phyloP scores from a whole-genome alignment of 2,329 filamentous ascomycete genomes.

The Botryotinia globosa region DNA sequence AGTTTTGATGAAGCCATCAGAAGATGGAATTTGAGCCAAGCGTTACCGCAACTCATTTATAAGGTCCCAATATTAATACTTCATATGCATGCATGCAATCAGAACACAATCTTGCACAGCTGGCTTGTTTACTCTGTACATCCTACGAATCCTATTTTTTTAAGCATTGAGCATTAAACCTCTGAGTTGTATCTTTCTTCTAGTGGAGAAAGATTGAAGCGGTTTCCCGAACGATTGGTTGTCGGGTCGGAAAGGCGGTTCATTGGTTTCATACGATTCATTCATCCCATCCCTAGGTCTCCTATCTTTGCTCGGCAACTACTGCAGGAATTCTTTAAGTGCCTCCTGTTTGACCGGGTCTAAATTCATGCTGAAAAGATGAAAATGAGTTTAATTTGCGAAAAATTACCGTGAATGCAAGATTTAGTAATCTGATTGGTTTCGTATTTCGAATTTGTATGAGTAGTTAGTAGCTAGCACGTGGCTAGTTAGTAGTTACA shows the following conservation, averaged over 20 bases:
- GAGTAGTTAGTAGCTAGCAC: neutral
- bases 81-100: conserved; percentile 6
- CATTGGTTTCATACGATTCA: conserved; percentile 16
- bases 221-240: conserved; percentile 18
- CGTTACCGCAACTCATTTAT: too few relatives aligned
- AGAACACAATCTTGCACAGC: neutral
- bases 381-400: conserved; percentile 10
- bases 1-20: conserved; percentile 15
- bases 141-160: conserved; percentile 3
- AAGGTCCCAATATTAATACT: conserved; percentile 3
- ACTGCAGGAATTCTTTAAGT: neutral
- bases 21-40: neutral
- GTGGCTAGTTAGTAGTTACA: neutral
- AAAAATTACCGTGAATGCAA: conserved; percentile 11
- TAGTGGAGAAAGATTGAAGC: conserved; percentile 15
- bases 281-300: conserved; percentile 7
- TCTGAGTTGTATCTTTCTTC: conserved; percentile 15
- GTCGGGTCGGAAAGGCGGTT: neutral
- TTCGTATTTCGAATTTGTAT: neutral
- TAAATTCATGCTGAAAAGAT: neutral
- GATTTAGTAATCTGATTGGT: neutral
- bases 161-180: conserved; percentile 3
- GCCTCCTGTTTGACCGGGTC: neutral
- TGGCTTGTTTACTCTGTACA: neutral
- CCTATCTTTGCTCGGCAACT: conserved; percentile 7